These are phyloP conservation scores for Penicillium oxalicum DNA, from an alignment of 2,329 filamentous ascomycete species.

Conservation along the genomic window DNA sequence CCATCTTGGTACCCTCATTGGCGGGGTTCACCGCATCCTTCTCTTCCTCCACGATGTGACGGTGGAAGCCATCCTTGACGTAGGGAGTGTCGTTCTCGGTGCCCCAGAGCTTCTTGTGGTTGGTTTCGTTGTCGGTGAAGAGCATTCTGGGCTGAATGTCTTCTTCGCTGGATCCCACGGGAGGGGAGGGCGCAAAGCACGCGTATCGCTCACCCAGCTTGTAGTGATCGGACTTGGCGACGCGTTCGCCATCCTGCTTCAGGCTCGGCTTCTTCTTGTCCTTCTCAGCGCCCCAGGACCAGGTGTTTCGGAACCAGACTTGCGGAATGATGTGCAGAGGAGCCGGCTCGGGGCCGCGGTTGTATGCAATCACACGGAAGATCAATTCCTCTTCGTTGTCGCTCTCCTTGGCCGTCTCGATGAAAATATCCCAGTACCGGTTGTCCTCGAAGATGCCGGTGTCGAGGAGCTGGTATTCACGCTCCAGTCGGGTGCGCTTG, in stretches of 20 bases:
- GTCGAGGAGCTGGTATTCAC: constrained; percentile 87
- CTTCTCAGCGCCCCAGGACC: constrained; percentile 83
- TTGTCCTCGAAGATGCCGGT: constrained; percentile 83
- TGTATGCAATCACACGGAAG: constrained; percentile 94
- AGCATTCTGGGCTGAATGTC: constrained; percentile 80
- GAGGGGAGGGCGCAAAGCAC: constrained; percentile 82
- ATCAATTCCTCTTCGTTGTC: constrained; percentile 85
- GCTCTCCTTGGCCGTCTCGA: constrained; percentile 91
- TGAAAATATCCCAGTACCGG: constrained; percentile 94
- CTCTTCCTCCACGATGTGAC: constrained; percentile 75
- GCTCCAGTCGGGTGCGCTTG: constrained; percentile 65
- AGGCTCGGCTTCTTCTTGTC: constrained; percentile 76
- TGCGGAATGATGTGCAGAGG: constrained; percentile 91
- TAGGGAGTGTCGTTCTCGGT: constrained; percentile 74
- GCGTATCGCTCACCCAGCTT: constrained; percentile 78
- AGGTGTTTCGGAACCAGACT: constrained; percentile 95
- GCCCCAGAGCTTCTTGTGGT: constrained; percentile 69
- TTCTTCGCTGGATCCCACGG: constrained; percentile 67
- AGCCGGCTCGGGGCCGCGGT: constrained; percentile 82
- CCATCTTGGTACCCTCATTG: constrained; percentile 76
- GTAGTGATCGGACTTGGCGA: constrained; percentile 70
- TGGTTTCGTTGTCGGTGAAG: constrained; percentile 95
- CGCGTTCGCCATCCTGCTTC: constrained; percentile 57
- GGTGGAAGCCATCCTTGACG: constrained; percentile 93
- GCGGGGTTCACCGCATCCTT: constrained; percentile 76